Conservation (phyloP, 2,329 filamentous ascomycete genomes). For the Botryosphaeria dothidea region DNA sequence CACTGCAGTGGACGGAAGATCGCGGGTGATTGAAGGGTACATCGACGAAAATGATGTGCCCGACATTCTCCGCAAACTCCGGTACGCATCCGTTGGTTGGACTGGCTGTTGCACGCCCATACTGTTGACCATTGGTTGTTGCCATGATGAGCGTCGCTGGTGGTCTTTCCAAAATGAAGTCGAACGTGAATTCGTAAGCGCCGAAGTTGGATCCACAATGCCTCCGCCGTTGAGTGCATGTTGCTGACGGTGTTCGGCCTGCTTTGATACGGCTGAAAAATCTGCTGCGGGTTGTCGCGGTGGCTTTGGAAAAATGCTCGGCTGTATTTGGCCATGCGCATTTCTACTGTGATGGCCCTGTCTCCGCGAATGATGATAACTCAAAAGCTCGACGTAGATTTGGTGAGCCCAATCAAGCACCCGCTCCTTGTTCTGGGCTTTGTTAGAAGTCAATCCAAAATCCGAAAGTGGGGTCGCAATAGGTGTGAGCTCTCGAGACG, state of each 20-base stretch:
- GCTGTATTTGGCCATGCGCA: slow-evolving; percentile 49
- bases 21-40: background rate
- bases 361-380: slow-evolving; percentile 47
- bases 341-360: slow-evolving; percentile 6
- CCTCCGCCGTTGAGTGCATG: background rate
- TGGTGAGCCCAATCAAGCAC: slow-evolving; percentile 49
- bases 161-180: slow-evolving; percentile 10
- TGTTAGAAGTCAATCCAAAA: slow-evolving; percentile 43
- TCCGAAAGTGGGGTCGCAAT: slow-evolving; percentile 31
- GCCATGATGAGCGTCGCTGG: slow-evolving; percentile 13
- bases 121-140: slow-evolving; percentile 3
- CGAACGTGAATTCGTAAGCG: background rate
- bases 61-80: slow-evolving; percentile 3
- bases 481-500: slow-evolving; percentile 1
- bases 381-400: slow-evolving; percentile 51
- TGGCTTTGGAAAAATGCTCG: slow-evolving; percentile 63
- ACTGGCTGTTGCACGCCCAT: background rate
- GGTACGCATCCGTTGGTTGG: background rate
- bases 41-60: slow-evolving; percentile 2
- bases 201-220: background rate
- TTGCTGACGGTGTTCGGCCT: background rate
- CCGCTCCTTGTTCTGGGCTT: slow-evolving; percentile 45
- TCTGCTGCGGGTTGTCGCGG: slow-evolving; percentile 58
- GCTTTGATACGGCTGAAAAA: slow-evolving; percentile 35
- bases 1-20: slow-evolving; percentile 27